A percentile compares a stretch with the other conserved stretches of the same genome.
phyloP scores from a whole-genome alignment of 306 rosid genomes.

The Rosa multiflora region DNA sequence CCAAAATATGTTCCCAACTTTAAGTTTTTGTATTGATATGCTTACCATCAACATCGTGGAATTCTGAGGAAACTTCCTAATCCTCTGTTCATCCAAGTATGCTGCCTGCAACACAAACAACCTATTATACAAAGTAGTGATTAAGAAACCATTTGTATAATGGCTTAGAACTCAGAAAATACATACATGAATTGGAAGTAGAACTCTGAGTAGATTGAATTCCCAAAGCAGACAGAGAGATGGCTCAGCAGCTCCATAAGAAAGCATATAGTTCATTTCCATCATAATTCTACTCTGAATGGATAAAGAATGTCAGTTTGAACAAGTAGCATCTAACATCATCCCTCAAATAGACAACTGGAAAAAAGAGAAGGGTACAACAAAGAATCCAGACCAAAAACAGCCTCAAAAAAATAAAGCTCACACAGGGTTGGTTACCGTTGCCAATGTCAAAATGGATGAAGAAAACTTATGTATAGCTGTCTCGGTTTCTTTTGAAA shows the following conservation, averaged over 20 bases:
- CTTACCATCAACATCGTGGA: constrained; percentile 87
- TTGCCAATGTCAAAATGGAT: constrained; percentile 31
- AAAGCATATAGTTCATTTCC: constrained; percentile 90
- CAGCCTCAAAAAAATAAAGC: constrained; percentile 8
- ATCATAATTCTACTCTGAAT: constrained; percentile 70
- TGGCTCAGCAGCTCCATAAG: constrained; percentile 88
- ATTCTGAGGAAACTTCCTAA: constrained; percentile 35
- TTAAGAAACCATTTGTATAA: constrained; percentile 12
- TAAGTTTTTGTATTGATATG: not conserved
- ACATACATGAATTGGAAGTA: constrained; percentile 83
- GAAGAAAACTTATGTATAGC: constrained; percentile 43
- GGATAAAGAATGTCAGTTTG: constrained; percentile 23
- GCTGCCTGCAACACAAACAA: constrained; percentile 66
- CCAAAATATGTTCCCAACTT: not conserved
- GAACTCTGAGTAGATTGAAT: constrained; percentile 61
- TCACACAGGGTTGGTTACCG: constrained; percentile 34
- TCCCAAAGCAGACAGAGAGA: constrained; percentile 71
- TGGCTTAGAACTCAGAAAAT: constrained; percentile 12
- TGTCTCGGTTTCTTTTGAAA: constrained; percentile 54
- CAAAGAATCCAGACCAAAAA: not conserved
- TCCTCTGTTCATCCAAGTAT: constrained; percentile 56
- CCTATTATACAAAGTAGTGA: constrained; percentile 17
- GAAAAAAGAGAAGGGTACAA: not conserved
- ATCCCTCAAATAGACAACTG: not conserved
- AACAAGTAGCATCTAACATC: not conserved